A percentile compares a stretch with the other conserved stretches of the same genome.
These are phyloP conservation scores for Xerocomus amazonicus DNA, from an alignment of 1,284 basidiomycete genomes.

Conservation along the genomic window DNA sequence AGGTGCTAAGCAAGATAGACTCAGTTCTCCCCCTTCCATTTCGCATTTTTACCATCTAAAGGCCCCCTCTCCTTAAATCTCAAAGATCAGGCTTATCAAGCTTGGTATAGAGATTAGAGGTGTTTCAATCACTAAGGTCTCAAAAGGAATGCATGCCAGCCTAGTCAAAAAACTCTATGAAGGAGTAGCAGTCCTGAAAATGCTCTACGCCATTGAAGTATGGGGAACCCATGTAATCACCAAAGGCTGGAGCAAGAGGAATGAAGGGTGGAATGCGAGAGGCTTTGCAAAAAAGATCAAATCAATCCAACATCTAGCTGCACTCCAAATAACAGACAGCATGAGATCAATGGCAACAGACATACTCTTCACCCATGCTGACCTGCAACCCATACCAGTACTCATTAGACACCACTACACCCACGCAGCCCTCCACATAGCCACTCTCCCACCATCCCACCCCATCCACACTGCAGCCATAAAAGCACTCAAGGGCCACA, in stretches of 20 bases:
- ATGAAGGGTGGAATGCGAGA: neutral
- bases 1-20: too few relatives aligned
- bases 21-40: too few relatives aligned
- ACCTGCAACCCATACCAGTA: constrained; percentile 17
- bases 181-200: constrained; percentile 22
- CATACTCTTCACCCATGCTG: constrained; percentile 18
- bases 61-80: too few relatives aligned
- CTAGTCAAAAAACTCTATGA: constrained; percentile 21
- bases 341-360: constrained; percentile 8
- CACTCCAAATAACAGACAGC: neutral
- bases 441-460: constrained; percentile 7
- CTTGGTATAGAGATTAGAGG: too few relatives aligned
- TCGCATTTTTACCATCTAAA: too few relatives aligned
- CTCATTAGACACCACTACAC: constrained; percentile 12
- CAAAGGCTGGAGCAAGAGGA: neutral
- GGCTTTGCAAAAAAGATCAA: neutral
- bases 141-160: neutral
- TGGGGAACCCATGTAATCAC: neutral
- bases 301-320: neutral
- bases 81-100: too few relatives aligned
- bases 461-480: constrained; percentile 2
- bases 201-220: constrained; percentile 22
- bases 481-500: neutral
- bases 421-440: constrained; percentile 4
- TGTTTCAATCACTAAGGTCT: neutral